Evolutionary conservation across 1,139 yeast species (phyloP).

Genomic region (Kodamaea anthophila): DNA sequence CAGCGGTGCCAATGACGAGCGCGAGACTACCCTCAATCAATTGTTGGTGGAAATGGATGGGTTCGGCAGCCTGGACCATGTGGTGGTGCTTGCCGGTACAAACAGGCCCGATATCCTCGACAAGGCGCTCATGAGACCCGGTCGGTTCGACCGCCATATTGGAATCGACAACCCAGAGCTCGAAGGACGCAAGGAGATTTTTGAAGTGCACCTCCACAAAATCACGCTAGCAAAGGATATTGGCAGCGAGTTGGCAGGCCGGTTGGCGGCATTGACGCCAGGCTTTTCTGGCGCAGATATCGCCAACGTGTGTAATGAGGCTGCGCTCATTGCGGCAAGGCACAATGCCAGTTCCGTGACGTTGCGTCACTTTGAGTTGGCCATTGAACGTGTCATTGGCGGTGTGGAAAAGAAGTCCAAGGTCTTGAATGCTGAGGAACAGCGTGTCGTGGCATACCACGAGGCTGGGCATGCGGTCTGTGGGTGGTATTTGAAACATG

Average conservation of each 20-base stretch:
- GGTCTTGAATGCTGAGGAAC: slow-evolving; percentile 76
- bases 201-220: slow-evolving; percentile 73
- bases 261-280: slow-evolving; percentile 92
- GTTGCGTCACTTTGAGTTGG: slow-evolving; percentile 82
- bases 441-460: slow-evolving; percentile 87
- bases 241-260: slow-evolving; percentile 60
- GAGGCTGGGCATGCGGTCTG: slow-evolving; percentile 99
- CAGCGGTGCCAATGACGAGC: slow-evolving; percentile 78
- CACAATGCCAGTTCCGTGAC: slow-evolving; percentile 62
- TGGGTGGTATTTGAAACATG: slow-evolving; percentile 88
- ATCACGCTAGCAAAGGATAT: slow-evolving; percentile 47
- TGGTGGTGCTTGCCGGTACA: slow-evolving; percentile 96
- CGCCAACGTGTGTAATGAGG: slow-evolving; percentile 95
- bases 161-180: slow-evolving; percentile 88
- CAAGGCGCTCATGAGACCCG: slow-evolving; percentile 90
- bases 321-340: slow-evolving; percentile 94
- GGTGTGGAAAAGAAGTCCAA: slow-evolving; percentile 90
- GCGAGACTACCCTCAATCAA: slow-evolving; percentile 94
- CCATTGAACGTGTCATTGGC: slow-evolving; percentile 95
- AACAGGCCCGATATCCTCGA: slow-evolving; percentile 92
- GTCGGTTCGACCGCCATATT: slow-evolving; percentile 93
- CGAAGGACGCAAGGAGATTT: slow-evolving; percentile 88
- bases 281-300: slow-evolving; percentile 98
- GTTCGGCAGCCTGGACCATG: slow-evolving; percentile 81
- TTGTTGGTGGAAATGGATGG: slow-evolving; percentile 98